Evolutionary conservation across 1,284 basidiomycete genomes (phyloP).

Genomic region (Ustilago trichophora): DNA sequence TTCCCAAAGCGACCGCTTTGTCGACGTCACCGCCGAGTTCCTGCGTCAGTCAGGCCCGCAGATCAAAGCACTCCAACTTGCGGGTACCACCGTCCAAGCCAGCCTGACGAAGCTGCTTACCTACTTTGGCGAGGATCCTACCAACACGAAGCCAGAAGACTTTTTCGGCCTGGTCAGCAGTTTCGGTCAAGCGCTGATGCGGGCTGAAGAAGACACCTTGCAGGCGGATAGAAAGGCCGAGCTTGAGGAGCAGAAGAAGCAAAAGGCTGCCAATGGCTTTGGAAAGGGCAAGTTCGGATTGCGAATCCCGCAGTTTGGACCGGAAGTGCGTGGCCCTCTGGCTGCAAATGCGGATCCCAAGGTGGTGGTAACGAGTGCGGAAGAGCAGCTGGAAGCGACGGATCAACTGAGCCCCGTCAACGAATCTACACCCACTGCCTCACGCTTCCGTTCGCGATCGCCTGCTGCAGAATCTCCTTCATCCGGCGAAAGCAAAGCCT

Average conservation of each 20-base stretch:
- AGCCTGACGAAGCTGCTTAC: conserved; percentile 30
- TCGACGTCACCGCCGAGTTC: conserved; percentile 36
- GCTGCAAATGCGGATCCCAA: background rate
- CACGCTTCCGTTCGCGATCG: conserved; percentile 36
- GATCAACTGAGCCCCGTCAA: conserved; percentile 19
- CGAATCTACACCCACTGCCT: conserved; percentile 46
- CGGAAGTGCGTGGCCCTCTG: conserved; percentile 50
- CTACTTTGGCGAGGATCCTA: conserved; percentile 55
- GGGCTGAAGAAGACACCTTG: conserved; percentile 58
- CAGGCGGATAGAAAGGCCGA: conserved; percentile 52
- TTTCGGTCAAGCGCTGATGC: conserved; percentile 60
- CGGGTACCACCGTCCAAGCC: conserved; percentile 27
- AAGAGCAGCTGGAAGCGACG: conserved; percentile 8
- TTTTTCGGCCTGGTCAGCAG: conserved; percentile 53
- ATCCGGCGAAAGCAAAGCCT: no score
- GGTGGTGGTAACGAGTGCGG: background rate
- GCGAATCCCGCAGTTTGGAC: conserved; percentile 35
- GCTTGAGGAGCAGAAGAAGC: conserved; percentile 48
- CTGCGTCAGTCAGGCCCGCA: conserved; percentile 20
- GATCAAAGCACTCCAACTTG: conserved; percentile 46
- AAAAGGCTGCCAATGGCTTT: conserved; percentile 10
- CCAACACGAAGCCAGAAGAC: conserved; percentile 54
- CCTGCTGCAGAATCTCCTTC: no score
- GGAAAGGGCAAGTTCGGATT: conserved; percentile 13
- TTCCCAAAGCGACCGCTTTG: conserved; percentile 46